phyloP scores from a whole-genome alignment of 257 asterid genomes.

The Fraxinus anomala region DNA sequence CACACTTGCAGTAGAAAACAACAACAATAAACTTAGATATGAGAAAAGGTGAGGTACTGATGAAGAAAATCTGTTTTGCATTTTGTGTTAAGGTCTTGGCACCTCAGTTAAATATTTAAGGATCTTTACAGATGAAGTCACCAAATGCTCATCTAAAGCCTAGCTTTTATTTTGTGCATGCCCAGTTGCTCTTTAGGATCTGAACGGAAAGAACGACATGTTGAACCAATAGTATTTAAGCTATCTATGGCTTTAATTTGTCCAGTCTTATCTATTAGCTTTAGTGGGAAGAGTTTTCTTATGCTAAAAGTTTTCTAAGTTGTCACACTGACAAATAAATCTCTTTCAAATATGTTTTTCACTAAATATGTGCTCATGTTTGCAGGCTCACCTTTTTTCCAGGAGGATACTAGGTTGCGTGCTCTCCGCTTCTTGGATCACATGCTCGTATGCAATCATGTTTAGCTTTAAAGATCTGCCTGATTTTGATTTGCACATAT shows the following conservation, averaged over 20 bases:
- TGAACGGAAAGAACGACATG: neutral
- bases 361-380: slow-evolving; percentile 18
- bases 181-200: neutral
- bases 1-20: neutral
- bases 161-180: neutral
- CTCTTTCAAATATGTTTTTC: slow-evolving; percentile 11
- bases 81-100: neutral
- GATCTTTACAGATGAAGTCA: neutral
- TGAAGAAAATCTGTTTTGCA: neutral
- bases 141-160: neutral
- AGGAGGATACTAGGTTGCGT: slow-evolving; percentile 95
- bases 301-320: slow-evolving; percentile 10
- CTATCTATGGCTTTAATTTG: neutral
- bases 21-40: neutral
- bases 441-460: slow-evolving; percentile 72
- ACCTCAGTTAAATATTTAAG: neutral
- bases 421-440: slow-evolving; percentile 99
- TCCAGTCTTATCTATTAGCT: slow-evolving; percentile 7
- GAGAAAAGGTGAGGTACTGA: neutral
- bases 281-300: slow-evolving; percentile 10
- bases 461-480: slow-evolving; percentile 4
- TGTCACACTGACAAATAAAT: slow-evolving; percentile 1
- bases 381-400: slow-evolving; percentile 94
- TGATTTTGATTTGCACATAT: too few relatives aligned
- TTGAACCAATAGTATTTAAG: neutral